phyloP scores from a whole-genome alignment of 2,329 filamentous ascomycete species.

The Penicillium freii region DNA sequence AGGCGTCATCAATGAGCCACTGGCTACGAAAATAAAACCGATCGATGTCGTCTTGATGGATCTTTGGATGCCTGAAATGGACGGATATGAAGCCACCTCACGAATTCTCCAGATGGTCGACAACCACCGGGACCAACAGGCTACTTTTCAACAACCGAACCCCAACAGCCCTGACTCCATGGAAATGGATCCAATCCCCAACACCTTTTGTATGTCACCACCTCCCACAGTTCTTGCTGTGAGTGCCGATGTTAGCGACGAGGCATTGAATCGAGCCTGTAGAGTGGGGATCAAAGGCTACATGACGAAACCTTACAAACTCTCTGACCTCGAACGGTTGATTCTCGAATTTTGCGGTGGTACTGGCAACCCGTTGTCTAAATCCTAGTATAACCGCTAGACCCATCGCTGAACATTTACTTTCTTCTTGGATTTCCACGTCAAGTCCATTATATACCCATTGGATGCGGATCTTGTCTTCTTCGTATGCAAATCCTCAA shows the following conservation, averaged over 20 bases:
- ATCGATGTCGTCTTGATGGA: slow-evolving; percentile 71
- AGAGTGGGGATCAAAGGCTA: slow-evolving; percentile 66
- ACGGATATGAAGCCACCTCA: slow-evolving; percentile 67
- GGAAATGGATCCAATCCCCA: slow-evolving; percentile 16
- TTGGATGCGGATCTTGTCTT: not conserved
- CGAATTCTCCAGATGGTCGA: slow-evolving; percentile 58
- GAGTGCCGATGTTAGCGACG: slow-evolving; percentile 65
- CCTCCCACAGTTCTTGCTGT: slow-evolving; percentile 58
- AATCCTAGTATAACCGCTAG: not conserved
- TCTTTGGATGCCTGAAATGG: slow-evolving; percentile 73
- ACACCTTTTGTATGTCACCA: slow-evolving; percentile 35
- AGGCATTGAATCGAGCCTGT: slow-evolving; percentile 59
- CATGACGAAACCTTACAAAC: slow-evolving; percentile 66
- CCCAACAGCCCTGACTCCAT: slow-evolving; percentile 16
- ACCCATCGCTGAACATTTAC: not conserved
- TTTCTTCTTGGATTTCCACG: not conserved
- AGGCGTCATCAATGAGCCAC: slow-evolving; percentile 20
- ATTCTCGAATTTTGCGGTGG: slow-evolving; percentile 51
- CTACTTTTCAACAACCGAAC: slow-evolving; percentile 11
- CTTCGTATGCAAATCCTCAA: not conserved
- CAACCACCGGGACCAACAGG: slow-evolving; percentile 30
- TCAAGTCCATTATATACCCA: slow-evolving; percentile 16
- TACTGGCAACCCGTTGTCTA: slow-evolving; percentile 4
- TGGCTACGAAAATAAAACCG: slow-evolving; percentile 35
- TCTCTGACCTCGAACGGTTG: slow-evolving; percentile 60